Conservation (phyloP, 1,284 basidiomycete species). For the Xerocomus nothofagi region DNA sequence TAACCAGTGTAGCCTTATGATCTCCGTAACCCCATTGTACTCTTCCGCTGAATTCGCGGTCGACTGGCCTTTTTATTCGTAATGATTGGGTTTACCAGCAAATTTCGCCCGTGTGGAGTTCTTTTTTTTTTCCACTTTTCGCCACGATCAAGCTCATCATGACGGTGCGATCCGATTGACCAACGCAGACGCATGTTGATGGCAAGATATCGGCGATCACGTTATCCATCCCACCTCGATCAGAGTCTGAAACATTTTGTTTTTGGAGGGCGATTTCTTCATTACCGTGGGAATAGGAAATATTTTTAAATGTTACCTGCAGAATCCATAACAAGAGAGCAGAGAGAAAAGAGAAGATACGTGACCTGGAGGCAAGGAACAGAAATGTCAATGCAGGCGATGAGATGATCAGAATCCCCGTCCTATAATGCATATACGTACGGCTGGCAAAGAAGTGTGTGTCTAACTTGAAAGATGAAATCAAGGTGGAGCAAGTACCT, state of each 20-base stretch:
- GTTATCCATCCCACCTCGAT: too few relatives aligned
- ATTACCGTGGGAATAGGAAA: too few relatives aligned
- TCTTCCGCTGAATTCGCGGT: neutral
- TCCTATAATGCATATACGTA: slow-evolving; percentile 30
- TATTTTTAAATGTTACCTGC: neutral
- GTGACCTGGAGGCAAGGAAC: slow-evolving; percentile 2
- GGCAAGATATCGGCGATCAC: too few relatives aligned
- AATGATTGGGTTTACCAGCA: neutral
- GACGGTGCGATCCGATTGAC: too few relatives aligned
- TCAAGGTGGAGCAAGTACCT: slow-evolving; percentile 14
- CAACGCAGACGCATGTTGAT: too few relatives aligned
- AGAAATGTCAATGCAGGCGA: slow-evolving; percentile 10
- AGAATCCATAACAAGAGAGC: slow-evolving; percentile 2
- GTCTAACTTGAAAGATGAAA: slow-evolving; percentile 9
- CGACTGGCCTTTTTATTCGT: neutral
- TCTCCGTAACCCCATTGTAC: neutral
- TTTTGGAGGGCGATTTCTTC: too few relatives aligned
- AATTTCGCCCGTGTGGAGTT: neutral
- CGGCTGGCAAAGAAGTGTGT: slow-evolving; percentile 7
- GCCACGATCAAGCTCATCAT: neutral
- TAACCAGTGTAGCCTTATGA: slow-evolving; percentile 38
- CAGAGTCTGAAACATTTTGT: too few relatives aligned
- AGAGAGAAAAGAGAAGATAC: slow-evolving; percentile 1
- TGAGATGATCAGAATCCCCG: slow-evolving; percentile 26
- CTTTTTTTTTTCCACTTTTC: neutral